Percentiles rank a stretch among this genome's conserved stretches.
Conservation (phyloP, 2,329 filamentous ascomycete genomes). For the Diaporthe helianthi region DNA sequence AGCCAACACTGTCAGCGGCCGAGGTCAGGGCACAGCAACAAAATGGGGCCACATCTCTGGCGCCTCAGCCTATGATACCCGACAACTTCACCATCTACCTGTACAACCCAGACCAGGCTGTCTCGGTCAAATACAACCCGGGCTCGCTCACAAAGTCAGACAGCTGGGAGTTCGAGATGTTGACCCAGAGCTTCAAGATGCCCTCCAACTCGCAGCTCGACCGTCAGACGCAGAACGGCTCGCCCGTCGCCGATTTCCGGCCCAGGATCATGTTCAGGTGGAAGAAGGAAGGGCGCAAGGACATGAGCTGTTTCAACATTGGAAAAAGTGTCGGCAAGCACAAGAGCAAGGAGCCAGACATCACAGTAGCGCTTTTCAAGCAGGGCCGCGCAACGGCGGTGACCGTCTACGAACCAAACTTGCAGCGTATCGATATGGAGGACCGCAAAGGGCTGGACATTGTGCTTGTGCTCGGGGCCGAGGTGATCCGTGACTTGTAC, state of each 20-base stretch:
- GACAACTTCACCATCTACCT: constrained; percentile 84
- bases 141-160: constrained; percentile 82
- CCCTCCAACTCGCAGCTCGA: constrained; percentile 84
- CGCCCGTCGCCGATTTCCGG: constrained; percentile 52
- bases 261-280: constrained; percentile 86
- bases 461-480: constrained; percentile 70
- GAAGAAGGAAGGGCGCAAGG: constrained; percentile 88
- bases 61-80: constrained; percentile 75
- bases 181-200: constrained; percentile 80
- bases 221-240: constrained; percentile 65
- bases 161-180: constrained; percentile 92
- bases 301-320: constrained; percentile 87
- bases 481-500: constrained; percentile 71
- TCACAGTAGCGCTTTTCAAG: constrained; percentile 89
- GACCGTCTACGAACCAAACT: constrained; percentile 92
- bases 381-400: constrained; percentile 68
- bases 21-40: constrained; percentile 71
- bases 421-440: constrained; percentile 89
- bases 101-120: constrained; percentile 90
- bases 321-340: constrained; percentile 77
- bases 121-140: constrained; percentile 73
- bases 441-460: constrained; percentile 94
- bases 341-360: constrained; percentile 91
- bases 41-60: constrained; percentile 51
- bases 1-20: constrained; percentile 80